Base-by-base conservation (phyloP, 2,329 filamentous ascomycete genomes). In the Fusarium mundagurra region DNA sequence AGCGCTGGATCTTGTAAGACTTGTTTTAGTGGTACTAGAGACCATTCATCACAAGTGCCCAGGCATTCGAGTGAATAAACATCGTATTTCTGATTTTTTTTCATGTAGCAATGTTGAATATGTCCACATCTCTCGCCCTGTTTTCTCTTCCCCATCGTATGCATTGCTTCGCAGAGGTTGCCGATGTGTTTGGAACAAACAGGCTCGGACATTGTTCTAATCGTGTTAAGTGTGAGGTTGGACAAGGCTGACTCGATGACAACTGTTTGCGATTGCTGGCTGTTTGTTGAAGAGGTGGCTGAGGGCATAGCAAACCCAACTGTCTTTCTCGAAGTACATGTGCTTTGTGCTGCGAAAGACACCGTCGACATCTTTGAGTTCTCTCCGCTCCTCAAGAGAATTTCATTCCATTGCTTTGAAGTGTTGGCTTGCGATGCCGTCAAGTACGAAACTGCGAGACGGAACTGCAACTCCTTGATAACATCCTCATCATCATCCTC, bases 401-500 rank as follows among this genome's bases (percentile, higher is more conserved):
- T 50, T 9, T 54, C 63, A 36, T 54, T 62, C 63, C 63, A 65
- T n/a, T 63, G 63, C 14, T 41, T 65, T 1, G 39, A 33, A 1
- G 33, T 4, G 4, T 31, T 16, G 2, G 11, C 24, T 6, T 24
- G 27, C 0, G 48, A 47, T 12, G 3, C 18, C 1, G 10, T 2
- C 2, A 29, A 0, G 11, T 63, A 31, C 1, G 63, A 53, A 4
- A 66, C 8, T 1, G 59, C 59, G 14, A 66, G 33, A 1, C 27
- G 58, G 14, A 66, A 66, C 6, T 63, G 58, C 16, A 66, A 6
- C 22, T 63, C 47, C 13, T 47, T 39, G 2, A 54, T 47, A 10
- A 66, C 24, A 4, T 63, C 47, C 7, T 63, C 39, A 54, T 66
- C 58, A 0, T 44, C 31, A 34, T 66, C 58, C 10, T 39, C 38